These are phyloP conservation scores for Saccharomyces hybrid DNA, from an alignment of 1,139 yeast genomes.

Conservation along the genomic window DNA sequence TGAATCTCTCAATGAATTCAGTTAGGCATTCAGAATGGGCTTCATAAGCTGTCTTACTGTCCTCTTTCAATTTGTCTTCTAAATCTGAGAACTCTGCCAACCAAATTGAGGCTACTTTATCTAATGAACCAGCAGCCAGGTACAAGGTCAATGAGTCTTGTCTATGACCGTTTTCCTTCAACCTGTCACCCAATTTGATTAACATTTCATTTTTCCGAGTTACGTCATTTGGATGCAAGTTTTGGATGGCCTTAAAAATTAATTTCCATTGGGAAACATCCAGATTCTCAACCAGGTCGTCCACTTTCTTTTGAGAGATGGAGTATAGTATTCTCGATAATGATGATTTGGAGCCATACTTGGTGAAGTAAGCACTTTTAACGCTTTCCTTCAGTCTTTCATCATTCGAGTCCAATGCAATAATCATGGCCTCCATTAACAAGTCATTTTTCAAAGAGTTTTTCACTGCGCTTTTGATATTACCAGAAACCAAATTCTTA, in stretches of 20 bases:
- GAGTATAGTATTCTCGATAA: constrained; percentile 70
- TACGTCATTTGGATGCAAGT: constrained; percentile 43
- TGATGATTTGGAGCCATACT: constrained; percentile 43
- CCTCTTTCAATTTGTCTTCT: constrained; percentile 45
- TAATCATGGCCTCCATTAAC: constrained; percentile 70
- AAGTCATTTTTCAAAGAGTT: constrained; percentile 56
- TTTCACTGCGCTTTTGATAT: constrained; percentile 61
- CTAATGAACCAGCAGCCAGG: constrained; percentile 74
- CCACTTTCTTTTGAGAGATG: constrained; percentile 50
- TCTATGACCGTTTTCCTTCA: constrained; percentile 46
- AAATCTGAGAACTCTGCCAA: constrained; percentile 57
- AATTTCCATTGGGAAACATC: constrained; percentile 78
- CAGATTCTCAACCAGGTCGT: constrained; percentile 72
- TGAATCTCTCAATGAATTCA: constrained; percentile 74
- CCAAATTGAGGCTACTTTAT: constrained; percentile 79
- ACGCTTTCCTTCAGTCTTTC: constrained; percentile 55
- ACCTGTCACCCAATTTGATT: constrained; percentile 66
- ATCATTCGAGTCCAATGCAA: constrained; percentile 67
- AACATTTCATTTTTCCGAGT: constrained; percentile 47
- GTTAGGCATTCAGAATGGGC: constrained; percentile 81
- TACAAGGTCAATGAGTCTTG: constrained; percentile 72
- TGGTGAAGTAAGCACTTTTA: constrained; percentile 59
- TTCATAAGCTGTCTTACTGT: constrained; percentile 48
- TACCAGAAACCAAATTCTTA: constrained; percentile 53
- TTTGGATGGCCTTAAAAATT: constrained; percentile 61